These are phyloP conservation scores for Alternaria novae-zelandiae DNA, from an alignment of 2,329 filamentous ascomycete genomes.

Conservation along the genomic window DNA sequence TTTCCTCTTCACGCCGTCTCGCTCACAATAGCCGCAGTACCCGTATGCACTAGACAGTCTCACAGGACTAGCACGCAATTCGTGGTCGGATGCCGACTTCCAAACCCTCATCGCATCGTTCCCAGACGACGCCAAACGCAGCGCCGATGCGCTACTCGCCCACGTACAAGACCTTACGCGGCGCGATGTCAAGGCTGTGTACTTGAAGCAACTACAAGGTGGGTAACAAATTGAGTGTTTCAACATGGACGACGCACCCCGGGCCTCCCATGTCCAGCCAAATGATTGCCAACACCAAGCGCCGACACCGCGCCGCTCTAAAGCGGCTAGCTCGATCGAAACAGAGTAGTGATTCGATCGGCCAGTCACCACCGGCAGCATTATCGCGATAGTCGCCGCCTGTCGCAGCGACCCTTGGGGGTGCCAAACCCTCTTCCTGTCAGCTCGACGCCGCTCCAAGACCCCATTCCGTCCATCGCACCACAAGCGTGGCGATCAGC, in stretches of 20 bases:
- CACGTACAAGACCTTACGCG: slow-evolving; percentile 75
- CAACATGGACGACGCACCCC: slow-evolving; percentile 12
- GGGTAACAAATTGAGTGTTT: slow-evolving; percentile 25
- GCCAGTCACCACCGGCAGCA: slow-evolving; percentile 21
- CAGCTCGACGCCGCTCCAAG: slow-evolving; percentile 14
- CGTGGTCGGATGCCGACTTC: slow-evolving; percentile 73
- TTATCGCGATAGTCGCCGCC: slow-evolving; percentile 35
- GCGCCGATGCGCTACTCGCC: slow-evolving; percentile 65
- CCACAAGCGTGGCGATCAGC: slow-evolving; percentile 12
- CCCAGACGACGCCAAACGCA: slow-evolving; percentile 66
- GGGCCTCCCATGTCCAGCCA: slow-evolving; percentile 1
- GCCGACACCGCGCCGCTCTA: slow-evolving; percentile 30
- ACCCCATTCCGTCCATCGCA: not conserved
- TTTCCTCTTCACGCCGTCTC: slow-evolving; percentile 21
- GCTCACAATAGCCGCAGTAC: slow-evolving; percentile 63
- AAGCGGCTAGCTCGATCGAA: slow-evolving; percentile 23
- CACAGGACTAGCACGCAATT: slow-evolving; percentile 65
- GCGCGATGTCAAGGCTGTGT: slow-evolving; percentile 75
- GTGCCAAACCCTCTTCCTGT: slow-evolving; percentile 16
- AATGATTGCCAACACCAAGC: slow-evolving; percentile 21
- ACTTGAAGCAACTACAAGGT: slow-evolving; percentile 77
- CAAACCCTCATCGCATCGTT: slow-evolving; percentile 73
- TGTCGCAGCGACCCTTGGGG: slow-evolving; percentile 22
- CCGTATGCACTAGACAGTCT: slow-evolving; percentile 76
- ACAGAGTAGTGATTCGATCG: slow-evolving; percentile 26